Evolutionary conservation across 768 basidiomycete species (phyloP), one percentile per base, ranked within the genome.

Genomic region (Boletus eberwhitei): DNA sequence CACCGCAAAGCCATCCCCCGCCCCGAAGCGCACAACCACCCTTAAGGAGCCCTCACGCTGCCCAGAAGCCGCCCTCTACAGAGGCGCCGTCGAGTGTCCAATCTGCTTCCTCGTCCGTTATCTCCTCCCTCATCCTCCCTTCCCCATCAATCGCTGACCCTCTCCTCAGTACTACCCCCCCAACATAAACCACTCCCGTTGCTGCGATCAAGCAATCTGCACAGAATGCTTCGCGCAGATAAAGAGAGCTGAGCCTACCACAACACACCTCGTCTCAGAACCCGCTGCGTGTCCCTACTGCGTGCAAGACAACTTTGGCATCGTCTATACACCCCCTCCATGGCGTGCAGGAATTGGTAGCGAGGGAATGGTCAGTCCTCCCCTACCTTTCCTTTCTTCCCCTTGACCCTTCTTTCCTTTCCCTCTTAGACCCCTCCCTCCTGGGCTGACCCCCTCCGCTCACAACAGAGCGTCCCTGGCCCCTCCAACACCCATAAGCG

Each of bases 201-300:
- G 97, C 70, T 99, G 97, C 70, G 95, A 96, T 77, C 97, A 99
- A 63, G 88, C 91, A 21, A 96, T 99, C 58, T 99, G 97, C 70
- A 98, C 97, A 36, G 97, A 99, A 73, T 99, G 97, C 69, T 98
- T 99, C 66, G 93, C 98, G 21, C 96, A 98, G 74, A 98, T 99
- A 75, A 98, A 98, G 77, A 88, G 97, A 51, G 84, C 82, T 35
- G 97, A 99, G 59, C 93, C 97, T 7, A 96, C 93, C 0, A 79
- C 93, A 8, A 98, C 94, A 0, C 95, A 98, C 73, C 79, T 98
- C 55, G 93, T 94, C 49, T 96, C 94, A 9, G 97, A 99, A 65
- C 93, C 94, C 2, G 94, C 96, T 14, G 90, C 93, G 3, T 99
- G 97, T 69, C 97, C 97, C 7, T 99, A 91, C 68, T 99, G 97